Base-by-base conservation (phyloP, 495 filamentous ascomycete species). In the Mycothermus thermophilus region DNA sequence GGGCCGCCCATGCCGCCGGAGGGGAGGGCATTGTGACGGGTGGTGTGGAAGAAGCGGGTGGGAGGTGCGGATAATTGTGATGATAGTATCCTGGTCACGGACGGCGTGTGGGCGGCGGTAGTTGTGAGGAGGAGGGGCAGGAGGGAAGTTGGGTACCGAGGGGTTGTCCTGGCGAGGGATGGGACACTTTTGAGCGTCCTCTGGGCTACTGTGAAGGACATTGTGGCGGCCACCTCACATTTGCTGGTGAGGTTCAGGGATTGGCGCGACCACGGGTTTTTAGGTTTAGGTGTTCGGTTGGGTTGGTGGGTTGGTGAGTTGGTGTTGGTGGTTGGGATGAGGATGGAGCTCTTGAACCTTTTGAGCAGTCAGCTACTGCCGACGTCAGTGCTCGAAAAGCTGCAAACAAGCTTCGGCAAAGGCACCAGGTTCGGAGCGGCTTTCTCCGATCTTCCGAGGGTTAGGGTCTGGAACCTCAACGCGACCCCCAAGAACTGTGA, bases 41-140 rank as follows among this genome's bases (percentile, higher is more conserved):
- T 57, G 23, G 33, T 52, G 42, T 60, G 52, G 40, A 66, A 54
- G 21, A 34, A 37, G 11, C 26, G 37, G 34, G 27, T 3, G 1
- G 3, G 27, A 9, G 13, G n/a, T n/a, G n/a, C n/a, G n/a, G n/a
- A n/a, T n/a, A n/a, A n/a, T n/a, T n/a, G n/a, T n/a, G n/a, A n/a
- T n/a, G n/a, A n/a, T n/a, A n/a, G n/a, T n/a, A n/a, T n/a, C n/a
- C n/a, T n/a, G n/a, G n/a, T n/a, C n/a, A n/a, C n/a, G n/a, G n/a
- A n/a, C 22, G 6, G 22, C 22, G 22, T 25, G 22, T 6, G 22
- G 22, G 11, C 22, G 11, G 11, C 22, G 22, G 22, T 11, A 11
- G 6, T 11, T 6, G 11, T 25, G 22, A 25, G 22, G 22, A 11
- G 22, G 22, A 25, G 6, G 22, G 22, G 6, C 22, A 25, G 22